Evolutionary conservation across 2,329 filamentous ascomycete species (phyloP), one percentile per base, ranked within the genome.

Genomic region (Nemania sp.): DNA sequence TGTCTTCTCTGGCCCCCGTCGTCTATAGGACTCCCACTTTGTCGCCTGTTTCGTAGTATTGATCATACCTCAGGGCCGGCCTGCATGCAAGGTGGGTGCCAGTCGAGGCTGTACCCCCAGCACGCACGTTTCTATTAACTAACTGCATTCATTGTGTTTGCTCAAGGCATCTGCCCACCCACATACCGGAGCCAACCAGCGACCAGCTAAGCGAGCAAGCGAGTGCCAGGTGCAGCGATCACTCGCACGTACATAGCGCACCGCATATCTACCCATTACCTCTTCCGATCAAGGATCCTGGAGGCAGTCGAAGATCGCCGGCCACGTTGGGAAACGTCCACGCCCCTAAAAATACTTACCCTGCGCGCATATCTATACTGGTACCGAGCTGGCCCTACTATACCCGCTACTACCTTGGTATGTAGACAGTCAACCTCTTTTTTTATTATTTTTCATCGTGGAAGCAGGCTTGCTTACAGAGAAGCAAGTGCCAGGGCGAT

Each of bases 241-340:
- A 59, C 55, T 63, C 55, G 54, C 62, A 65, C 60, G 63, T 68
- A 70, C 62, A 69, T 69, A 68, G 54, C 54, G 63, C 57, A 64
- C 54, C 60, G 62, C 63, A 68, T 65, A 67, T 7, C 25, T 29
- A 29, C 25, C 25, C 25, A 29, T 66, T 62, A 57, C 55, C 46
- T 32, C 59, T 61, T 60, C 59, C 63, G 58, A 65, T 57, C 56
- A 57, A 60, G 62, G 53, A 53, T 57, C 54, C 43, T 43, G 59
- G 58, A 35, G 51, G 48, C 45, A 43, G 64, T 62, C 60, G 54
- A 59, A 57, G 57, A 67, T 62, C 62, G 66, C 45, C 48, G 52
- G 52, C 52, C 54, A 58, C 47, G 46, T 45, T 58, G 54, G 48
- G 48, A 57, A n/a, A 56, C 29, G 51, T 40, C 49, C 37, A 21